Percentiles rank a stretch among this genome's conserved stretches.
phyloP scores from a whole-genome alignment of 345 rosid species.

The Turnera subulata region DNA sequence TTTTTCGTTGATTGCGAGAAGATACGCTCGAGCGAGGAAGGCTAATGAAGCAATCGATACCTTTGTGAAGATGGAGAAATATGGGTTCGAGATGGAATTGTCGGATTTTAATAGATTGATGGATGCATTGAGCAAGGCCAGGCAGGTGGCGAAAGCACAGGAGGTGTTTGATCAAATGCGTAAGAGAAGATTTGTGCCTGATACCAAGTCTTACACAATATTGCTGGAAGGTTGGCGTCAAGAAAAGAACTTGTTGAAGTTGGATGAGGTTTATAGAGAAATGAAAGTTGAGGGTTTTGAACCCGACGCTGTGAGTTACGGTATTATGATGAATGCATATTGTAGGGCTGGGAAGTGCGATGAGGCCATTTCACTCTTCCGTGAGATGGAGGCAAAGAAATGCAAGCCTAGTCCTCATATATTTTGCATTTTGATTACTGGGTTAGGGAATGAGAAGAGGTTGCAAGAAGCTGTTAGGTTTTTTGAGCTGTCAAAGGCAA shows the following conservation, averaged over 20 bases:
- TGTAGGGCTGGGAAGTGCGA: slow-evolving; percentile 60
- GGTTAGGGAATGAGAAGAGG: slow-evolving; percentile 66
- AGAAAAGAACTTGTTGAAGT: slow-evolving; percentile 49
- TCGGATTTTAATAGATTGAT: slow-evolving; percentile 64
- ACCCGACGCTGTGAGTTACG: slow-evolving; percentile 72
- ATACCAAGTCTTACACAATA: slow-evolving; percentile 68
- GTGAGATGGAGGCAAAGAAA: slow-evolving; percentile 59
- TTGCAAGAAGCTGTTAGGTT: slow-evolving; percentile 55
- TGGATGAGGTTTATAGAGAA: slow-evolving; percentile 61
- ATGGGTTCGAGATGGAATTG: slow-evolving; percentile 53
- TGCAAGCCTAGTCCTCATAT: slow-evolving; percentile 68
- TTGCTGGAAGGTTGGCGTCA: slow-evolving; percentile 86
- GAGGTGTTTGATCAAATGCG: slow-evolving; percentile 83
- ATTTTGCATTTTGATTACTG: slow-evolving; percentile 71
- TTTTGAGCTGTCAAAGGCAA: slow-evolving; percentile 50
- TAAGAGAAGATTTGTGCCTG: slow-evolving; percentile 56
- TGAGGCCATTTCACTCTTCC: slow-evolving; percentile 45
- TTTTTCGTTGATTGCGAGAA: slow-evolving; percentile 60
- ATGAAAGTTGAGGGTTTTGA: slow-evolving; percentile 77
- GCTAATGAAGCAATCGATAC: slow-evolving; percentile 68
- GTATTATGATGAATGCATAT: slow-evolving; percentile 66
- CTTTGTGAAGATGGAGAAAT: slow-evolving; percentile 68
- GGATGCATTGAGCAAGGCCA: slow-evolving; percentile 63
- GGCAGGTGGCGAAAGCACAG: slow-evolving; percentile 66
- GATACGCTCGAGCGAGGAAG: slow-evolving; percentile 68